Evolutionary conservation across 2,329 filamentous ascomycete genomes (phyloP).

Genomic region (Chalaropsis ovoidea): DNA sequence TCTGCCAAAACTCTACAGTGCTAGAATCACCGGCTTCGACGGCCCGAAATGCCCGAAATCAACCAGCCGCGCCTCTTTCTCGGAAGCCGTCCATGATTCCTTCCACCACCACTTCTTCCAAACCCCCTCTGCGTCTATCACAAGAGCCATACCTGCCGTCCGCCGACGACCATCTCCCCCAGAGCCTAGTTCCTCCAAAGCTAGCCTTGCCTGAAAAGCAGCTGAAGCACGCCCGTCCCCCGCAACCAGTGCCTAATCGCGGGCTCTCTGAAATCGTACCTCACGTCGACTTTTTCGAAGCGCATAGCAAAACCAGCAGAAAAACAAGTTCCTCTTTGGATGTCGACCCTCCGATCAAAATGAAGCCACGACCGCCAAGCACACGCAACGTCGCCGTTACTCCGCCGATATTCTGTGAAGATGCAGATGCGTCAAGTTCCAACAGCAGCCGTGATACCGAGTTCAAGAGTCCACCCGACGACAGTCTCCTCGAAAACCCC

Average conservation of each 20-base stretch:
- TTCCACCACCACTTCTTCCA: slow-evolving; percentile 7
- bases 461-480: slow-evolving; percentile 13
- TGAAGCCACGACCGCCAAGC: slow-evolving; percentile 6
- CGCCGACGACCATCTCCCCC: slow-evolving; percentile 30
- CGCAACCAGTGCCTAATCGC: slow-evolving; percentile 14
- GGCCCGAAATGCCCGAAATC: slow-evolving; percentile 9
- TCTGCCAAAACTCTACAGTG: background rate
- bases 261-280: slow-evolving; percentile 17
- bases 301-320: slow-evolving; percentile 11
- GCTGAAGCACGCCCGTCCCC: slow-evolving; percentile 15
- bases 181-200: slow-evolving; percentile 31
- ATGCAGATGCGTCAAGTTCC: slow-evolving; percentile 20
- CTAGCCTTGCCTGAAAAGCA: slow-evolving; percentile 23
- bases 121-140: slow-evolving; percentile 27
- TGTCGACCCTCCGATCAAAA: slow-evolving; percentile 1
- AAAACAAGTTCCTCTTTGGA: slow-evolving; percentile 11
- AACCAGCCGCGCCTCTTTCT: slow-evolving; percentile 15
- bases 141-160: slow-evolving; percentile 30
- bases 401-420: slow-evolving; percentile 21
- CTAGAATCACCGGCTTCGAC: slow-evolving; percentile 11
- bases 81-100: slow-evolving; percentile 26
- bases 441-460: slow-evolving; percentile 20
- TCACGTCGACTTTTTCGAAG: slow-evolving; percentile 16
- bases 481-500: slow-evolving; percentile 6
- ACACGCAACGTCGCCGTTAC: slow-evolving; percentile 16